These are phyloP conservation scores for Beta corolliflora DNA, from an alignment of 179 eudicot genomes.

Conservation along the genomic window DNA sequence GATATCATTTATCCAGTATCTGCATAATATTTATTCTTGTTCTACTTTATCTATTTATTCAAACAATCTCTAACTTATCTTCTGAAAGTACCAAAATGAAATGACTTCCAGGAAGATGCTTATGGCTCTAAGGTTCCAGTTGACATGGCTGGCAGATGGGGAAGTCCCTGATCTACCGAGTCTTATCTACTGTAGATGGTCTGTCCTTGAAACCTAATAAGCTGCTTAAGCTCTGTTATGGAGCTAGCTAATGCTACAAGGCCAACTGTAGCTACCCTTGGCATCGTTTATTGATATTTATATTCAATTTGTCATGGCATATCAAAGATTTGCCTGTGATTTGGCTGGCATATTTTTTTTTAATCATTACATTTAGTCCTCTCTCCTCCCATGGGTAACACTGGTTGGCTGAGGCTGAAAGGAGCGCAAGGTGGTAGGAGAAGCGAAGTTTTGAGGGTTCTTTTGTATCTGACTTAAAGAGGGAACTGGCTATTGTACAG, in stretches of 20 bases:
- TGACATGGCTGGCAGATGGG: neutral
- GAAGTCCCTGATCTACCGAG: neutral
- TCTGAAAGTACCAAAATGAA: no score
- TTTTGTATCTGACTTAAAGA: no score
- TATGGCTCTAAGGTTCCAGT: no score
- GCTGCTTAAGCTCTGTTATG: neutral
- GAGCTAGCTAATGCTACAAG: neutral
- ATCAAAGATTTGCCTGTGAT: neutral
- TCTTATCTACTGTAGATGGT: neutral
- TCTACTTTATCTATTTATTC: no score
- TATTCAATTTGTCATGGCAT: neutral
- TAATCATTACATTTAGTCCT: neutral
- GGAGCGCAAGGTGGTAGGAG: neutral
- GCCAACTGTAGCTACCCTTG: neutral
- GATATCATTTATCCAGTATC: neutral
- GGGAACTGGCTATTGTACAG: no score
- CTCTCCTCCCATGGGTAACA: neutral
- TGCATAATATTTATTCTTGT: neutral
- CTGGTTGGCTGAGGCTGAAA: neutral
- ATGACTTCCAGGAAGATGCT: no score
- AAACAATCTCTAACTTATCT: no score
- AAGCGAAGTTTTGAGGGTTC: neutral
- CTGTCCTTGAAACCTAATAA: neutral
- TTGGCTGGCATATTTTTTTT: neutral
- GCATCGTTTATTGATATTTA: neutral